Evolutionary conservation across 106 monocot species (phyloP), one percentile per base, ranked within the genome.

Genomic region (Allium cepa): DNA sequence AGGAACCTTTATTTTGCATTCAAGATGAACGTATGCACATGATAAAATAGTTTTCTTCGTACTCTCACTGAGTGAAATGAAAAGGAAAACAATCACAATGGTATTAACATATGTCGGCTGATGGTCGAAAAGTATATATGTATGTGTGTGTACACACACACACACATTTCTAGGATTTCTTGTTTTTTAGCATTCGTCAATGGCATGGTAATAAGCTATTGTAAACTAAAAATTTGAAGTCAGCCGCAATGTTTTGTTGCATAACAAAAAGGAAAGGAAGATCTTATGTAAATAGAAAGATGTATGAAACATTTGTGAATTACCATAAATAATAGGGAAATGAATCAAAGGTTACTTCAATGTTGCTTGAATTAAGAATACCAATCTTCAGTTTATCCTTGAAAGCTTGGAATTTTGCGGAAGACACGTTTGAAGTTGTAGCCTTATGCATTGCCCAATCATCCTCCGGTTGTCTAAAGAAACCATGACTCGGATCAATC

Each of bases 241-340:
- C 17, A 60, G 4, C n/a, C 10, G 9, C 46, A 63, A 63, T 1
- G 47, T 47, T 63, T 46, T n/a, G 48, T 63, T 15, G 47, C 16
- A 63, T 22, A 62, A 4, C 7, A 48, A 3, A 63, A 7, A 47
- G 47, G 14, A 9, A 11, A 51, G 26, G 46, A 50, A 47, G 66
- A 66, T 22, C 6, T 51, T 50, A 66, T 51, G 10, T 26, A 49
- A 11, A 45, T 66, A 22, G 26, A 22, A 66, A 16, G 1, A 47
- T 8, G 50, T 50, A 15, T 11, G n/a, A 47, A 5, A 66, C 11
- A 3, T 8, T 7, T 50, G 17, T 26, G 10, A 68, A 68, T 49
- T 61, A 99, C 99, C 99, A 93, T 63, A 99, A 28, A 75, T 83
- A 99, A 60, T 99, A 99, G 14, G 99, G 99, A 67, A 99, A 93